Conservation (phyloP, 805 yeast genomes). For the Kurtzmaniella cleridarum region DNA sequence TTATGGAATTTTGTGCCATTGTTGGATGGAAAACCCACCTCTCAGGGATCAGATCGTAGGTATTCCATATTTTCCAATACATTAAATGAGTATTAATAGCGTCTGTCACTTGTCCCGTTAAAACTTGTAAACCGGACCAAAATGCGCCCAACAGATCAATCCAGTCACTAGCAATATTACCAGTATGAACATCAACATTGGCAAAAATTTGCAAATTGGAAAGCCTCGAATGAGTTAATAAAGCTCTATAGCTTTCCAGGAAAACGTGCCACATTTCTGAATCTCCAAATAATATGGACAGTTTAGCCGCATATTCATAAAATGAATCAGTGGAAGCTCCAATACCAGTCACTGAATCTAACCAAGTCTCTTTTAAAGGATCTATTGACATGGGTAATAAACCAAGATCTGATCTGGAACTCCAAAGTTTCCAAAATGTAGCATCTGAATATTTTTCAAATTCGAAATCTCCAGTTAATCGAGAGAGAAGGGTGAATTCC, state of each 20-base stretch:
- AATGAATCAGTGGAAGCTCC: constrained; percentile 93
- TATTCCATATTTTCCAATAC: constrained; percentile 73
- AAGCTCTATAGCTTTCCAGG: constrained; percentile 49
- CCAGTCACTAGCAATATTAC: constrained; percentile 56
- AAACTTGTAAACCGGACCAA: constrained; percentile 79
- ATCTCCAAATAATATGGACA: constrained; percentile 61
- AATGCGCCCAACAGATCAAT: constrained; percentile 84
- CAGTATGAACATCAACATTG: constrained; percentile 54
- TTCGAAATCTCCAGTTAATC: constrained; percentile 65
- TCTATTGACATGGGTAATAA: constrained; percentile 76
- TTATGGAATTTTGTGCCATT: constrained; percentile 11
- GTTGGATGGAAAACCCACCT: constrained; percentile 55
- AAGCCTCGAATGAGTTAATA: constrained; percentile 34
- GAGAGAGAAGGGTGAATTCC: constrained; percentile 72
- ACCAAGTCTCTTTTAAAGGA: constrained; percentile 51
- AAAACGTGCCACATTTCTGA: constrained; percentile 57
- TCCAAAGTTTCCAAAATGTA: constrained; percentile 72
- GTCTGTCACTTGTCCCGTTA: constrained; percentile 66
- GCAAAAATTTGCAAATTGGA: constrained; percentile 36
- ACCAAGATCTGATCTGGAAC: constrained; percentile 52
- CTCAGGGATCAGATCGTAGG: constrained; percentile 80
- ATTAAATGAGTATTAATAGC: constrained; percentile 60
- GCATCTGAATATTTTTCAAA: constrained; percentile 58
- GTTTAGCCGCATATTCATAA: constrained; percentile 82
- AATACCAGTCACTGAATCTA: constrained; percentile 62